phyloP scores from a whole-genome alignment of 2,329 filamentous ascomycete genomes.

The Aureobasidium zeae region DNA sequence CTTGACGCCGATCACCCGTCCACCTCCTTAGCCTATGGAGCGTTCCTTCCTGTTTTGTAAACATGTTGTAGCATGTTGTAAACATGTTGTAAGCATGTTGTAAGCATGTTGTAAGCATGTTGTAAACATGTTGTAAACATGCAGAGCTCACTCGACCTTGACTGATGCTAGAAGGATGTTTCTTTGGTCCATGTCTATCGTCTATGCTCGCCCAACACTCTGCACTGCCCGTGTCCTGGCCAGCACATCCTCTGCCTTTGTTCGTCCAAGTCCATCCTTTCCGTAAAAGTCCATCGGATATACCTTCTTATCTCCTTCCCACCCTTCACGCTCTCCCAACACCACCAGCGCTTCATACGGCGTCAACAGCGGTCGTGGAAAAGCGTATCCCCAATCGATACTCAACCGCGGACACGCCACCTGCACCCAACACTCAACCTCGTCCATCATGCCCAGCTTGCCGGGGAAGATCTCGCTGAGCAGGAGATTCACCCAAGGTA shows the following conservation, averaged over 20 bases:
- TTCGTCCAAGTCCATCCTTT: slow-evolving; percentile 79
- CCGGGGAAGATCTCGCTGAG: slow-evolving; percentile 94
- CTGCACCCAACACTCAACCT: slow-evolving; percentile 97
- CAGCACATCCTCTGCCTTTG: slow-evolving; percentile 37
- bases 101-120: no score
- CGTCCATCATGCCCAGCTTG: slow-evolving; percentile 82
- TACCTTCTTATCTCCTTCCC: slow-evolving; percentile 37
- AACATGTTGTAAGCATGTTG: no score
- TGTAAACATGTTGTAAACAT: background rate
- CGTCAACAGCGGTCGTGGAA: slow-evolving; percentile 76
- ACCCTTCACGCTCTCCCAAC: slow-evolving; percentile 65
- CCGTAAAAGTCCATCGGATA: slow-evolving; percentile 99
- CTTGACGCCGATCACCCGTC: background rate
- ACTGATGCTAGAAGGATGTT: no score
- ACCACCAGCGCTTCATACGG: slow-evolving; percentile 92
- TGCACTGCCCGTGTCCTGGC: slow-evolving; percentile 17
- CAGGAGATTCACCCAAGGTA: slow-evolving; percentile 75
- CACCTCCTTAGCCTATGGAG: no score
- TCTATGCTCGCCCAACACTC: slow-evolving; percentile 11
- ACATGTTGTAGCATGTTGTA: no score
- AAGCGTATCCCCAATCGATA: slow-evolving; percentile 98
- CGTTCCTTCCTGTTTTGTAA: no score
- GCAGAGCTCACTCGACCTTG: background rate
- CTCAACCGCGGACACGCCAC: slow-evolving; percentile 93
- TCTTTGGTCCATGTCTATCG: background rate